These are phyloP conservation scores for Dictyostelium firmibasis DNA, from an alignment of 78 protist species.

Conservation along the genomic window DNA sequence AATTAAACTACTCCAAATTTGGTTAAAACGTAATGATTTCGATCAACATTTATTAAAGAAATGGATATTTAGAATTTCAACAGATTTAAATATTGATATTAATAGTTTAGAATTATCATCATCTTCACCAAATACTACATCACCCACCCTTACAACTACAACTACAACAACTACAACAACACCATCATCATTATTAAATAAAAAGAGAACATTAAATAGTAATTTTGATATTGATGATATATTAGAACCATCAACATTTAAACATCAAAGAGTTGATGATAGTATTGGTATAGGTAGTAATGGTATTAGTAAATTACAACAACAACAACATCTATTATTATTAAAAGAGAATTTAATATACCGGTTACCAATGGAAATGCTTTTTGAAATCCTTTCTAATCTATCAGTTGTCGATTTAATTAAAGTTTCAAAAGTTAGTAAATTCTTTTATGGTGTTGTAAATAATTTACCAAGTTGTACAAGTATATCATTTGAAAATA, in stretches of 20 bases:
- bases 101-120: not conserved
- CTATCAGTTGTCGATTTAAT: not conserved
- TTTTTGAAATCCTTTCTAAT: not conserved
- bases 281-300: not conserved
- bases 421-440: not conserved
- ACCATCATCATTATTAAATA: not conserved
- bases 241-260: not conserved
- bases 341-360: not conserved
- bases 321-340: not conserved
- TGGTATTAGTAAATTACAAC: not conserved
- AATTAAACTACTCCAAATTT: not conserved
- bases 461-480: not conserved
- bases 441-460: not conserved
- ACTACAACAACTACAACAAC: not conserved
- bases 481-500: not conserved
- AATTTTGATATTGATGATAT: not conserved
- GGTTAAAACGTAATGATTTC: constrained; percentile 1
- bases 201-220: not conserved
- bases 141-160: not conserved
- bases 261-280: not conserved
- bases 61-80: not conserved
- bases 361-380: not conserved
- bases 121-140: not conserved
- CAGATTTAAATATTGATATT: not conserved
- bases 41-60: not conserved